phyloP scores from a whole-genome alignment of 768 basidiomycete genomes.

The Lyophyllum atratum region DNA sequence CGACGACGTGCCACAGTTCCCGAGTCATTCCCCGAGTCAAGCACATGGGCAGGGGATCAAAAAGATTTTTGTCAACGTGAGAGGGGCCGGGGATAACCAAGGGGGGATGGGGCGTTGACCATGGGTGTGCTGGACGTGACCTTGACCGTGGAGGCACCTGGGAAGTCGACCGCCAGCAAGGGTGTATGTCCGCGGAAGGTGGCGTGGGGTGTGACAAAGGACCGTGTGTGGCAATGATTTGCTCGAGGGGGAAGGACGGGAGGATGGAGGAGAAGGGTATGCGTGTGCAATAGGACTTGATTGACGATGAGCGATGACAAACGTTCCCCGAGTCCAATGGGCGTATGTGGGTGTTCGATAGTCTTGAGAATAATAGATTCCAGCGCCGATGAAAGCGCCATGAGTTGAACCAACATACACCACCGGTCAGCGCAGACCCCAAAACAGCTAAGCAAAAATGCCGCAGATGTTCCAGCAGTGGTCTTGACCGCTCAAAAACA shows the following conservation, averaged over 20 bases:
- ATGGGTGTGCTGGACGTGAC: not conserved
- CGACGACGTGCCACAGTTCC: not conserved
- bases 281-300: not conserved
- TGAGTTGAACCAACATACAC: no score
- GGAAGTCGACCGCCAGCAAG: not conserved
- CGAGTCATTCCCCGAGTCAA: slow-evolving; percentile 20
- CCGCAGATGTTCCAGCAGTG: no score
- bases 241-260: no score
- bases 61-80: slow-evolving; percentile 6
- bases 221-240: not conserved
- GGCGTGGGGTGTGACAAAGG: not conserved
- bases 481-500: not conserved
- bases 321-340: not conserved
- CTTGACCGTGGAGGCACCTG: not conserved
- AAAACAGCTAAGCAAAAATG: no score
- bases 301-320: not conserved
- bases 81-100: not conserved
- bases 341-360: no score
- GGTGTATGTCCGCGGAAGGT: not conserved
- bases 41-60: slow-evolving; percentile 6
- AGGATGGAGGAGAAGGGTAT: not conserved
- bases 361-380: not conserved
- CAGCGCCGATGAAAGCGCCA: not conserved
- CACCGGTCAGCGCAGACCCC: no score
- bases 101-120: not conserved